Conservation (phyloP, 2,329 filamentous ascomycete genomes). For the Westerdykella ornata region DNA sequence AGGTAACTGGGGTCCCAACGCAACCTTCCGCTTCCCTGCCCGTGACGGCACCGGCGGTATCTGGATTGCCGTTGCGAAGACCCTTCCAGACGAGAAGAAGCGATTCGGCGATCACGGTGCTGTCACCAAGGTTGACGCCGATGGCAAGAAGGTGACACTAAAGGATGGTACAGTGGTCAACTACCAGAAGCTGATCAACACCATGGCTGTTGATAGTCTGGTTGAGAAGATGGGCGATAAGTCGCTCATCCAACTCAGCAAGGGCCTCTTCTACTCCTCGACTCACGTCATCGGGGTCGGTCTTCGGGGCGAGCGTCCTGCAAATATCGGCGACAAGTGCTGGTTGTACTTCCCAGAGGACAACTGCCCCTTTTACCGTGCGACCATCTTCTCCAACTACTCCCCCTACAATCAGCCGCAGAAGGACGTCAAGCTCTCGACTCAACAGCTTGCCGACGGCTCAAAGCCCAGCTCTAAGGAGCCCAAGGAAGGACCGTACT, state of each 20-base stretch:
- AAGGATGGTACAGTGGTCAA: conserved; percentile 80
- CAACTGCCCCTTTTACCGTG: conserved; percentile 98
- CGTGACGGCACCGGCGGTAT: conserved; percentile 94
- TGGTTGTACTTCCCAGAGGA: conserved; percentile 99
- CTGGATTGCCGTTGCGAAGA: conserved; percentile 96
- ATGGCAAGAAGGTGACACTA: conserved; percentile 74
- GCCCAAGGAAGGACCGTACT: conserved; percentile 86
- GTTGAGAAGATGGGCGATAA: conserved; percentile 82
- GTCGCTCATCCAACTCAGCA: conserved; percentile 74
- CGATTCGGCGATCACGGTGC: conserved; percentile 78
- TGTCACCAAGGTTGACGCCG: conserved; percentile 80
- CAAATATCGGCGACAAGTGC: conserved; percentile 98
- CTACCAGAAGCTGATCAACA: conserved; percentile 89
- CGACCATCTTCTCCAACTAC: conserved; percentile 99
- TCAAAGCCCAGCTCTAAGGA: conserved; percentile 67
- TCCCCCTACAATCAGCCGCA: conserved; percentile 96
- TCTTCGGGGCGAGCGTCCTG: conserved; percentile 81
- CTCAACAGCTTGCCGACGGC: conserved; percentile 77
- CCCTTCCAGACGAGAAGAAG: conserved; percentile 84
- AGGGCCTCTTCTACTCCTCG: conserved; percentile 91
- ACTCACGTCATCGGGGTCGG: conserved; percentile 97
- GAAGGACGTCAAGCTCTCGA: conserved; percentile 74
- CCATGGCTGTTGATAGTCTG: conserved; percentile 89
- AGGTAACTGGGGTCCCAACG: conserved; percentile 96
- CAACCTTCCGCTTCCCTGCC: conserved; percentile 96